phyloP scores from a whole-genome alignment of 306 rosid species.

The Cyclanthera cordifolia region DNA sequence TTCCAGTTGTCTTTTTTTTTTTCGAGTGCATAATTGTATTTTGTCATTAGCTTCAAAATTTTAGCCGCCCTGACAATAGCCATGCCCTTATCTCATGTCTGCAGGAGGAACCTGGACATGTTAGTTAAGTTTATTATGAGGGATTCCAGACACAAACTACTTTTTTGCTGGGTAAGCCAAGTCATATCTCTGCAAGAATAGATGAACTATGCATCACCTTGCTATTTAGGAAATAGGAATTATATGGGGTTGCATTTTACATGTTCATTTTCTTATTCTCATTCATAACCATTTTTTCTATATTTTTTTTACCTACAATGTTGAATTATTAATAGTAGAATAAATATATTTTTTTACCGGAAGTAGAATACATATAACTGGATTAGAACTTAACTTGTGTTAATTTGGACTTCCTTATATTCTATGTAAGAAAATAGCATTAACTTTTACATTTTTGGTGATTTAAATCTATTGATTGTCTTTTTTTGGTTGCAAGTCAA shows the following conservation, averaged over 20 bases:
- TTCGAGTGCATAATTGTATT: not conserved
- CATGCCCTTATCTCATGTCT: not conserved
- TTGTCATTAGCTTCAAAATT: not conserved
- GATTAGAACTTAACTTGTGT: too few relatives aligned
- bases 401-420: not conserved
- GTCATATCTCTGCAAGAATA: not conserved
- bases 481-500: not conserved
- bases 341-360: not conserved
- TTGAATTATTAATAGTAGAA: not conserved
- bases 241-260: not conserved
- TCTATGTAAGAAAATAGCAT: too few relatives aligned
- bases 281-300: not conserved
- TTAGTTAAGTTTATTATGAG: constrained; percentile 40
- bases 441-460: not conserved
- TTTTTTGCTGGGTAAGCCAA: constrained; percentile 73
- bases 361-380: not conserved
- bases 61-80: not conserved
- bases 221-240: not conserved
- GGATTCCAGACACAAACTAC: constrained; percentile 39
- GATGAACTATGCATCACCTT: not conserved
- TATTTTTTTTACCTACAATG: not conserved
- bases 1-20: constrained; percentile 1
- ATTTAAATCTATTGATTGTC: not conserved
- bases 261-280: not conserved
- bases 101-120: constrained; percentile 47